These are phyloP conservation scores for Fomitiporia mediterranea DNA, from an alignment of 1,284 basidiomycete genomes.

Conservation along the genomic window DNA sequence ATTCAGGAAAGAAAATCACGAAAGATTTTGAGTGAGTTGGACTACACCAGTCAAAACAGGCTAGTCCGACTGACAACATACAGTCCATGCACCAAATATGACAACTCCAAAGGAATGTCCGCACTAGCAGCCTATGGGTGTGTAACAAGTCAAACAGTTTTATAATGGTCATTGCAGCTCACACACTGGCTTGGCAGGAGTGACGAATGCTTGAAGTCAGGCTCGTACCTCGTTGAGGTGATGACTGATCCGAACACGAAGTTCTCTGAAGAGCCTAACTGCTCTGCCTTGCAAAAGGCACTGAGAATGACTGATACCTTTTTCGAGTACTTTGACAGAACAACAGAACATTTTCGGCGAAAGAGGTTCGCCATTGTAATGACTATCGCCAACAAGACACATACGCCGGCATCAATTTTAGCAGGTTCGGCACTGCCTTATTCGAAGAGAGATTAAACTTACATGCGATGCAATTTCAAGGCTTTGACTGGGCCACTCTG, in stretches of 20 bases:
- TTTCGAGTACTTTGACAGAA: conserved; percentile 30
- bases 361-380: conserved; percentile 34
- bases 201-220: conserved; percentile 31
- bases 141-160: neutral
- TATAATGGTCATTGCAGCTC: neutral
- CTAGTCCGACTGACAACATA: too few species aligned
- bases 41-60: too few species aligned
- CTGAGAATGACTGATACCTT: conserved; percentile 25
- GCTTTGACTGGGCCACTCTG: neutral
- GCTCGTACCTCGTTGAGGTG: conserved; percentile 33
- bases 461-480: neutral
- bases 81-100: conserved; percentile 4
- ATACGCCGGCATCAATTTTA: conserved; percentile 20
- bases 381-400: conserved; percentile 28
- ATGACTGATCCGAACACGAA: conserved; percentile 31
- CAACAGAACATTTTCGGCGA: conserved; percentile 27
- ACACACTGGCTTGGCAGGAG: conserved; percentile 19
- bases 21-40: neutral
- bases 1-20: conserved; percentile 21
- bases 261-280: conserved; percentile 27
- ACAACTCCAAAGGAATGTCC: conserved; percentile 12
- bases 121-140: conserved; percentile 11
- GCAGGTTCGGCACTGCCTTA: neutral
- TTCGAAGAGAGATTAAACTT: neutral
- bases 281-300: conserved; percentile 31